Evolutionary conservation across 768 basidiomycete species (phyloP).

Genomic region (Serendipita indica): DNA sequence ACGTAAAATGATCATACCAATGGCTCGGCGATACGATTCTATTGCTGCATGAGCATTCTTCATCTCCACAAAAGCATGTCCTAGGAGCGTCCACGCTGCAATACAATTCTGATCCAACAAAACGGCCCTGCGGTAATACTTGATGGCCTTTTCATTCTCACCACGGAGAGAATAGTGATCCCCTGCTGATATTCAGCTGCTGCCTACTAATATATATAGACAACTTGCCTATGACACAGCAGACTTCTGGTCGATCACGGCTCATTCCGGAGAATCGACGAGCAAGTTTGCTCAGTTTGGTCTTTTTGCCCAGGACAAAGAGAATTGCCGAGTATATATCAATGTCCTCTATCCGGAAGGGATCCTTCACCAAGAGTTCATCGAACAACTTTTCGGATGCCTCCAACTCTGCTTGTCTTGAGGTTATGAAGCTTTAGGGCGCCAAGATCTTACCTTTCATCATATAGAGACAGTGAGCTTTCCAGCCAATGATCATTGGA

Average conservation of each 20-base stretch:
- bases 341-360: slow-evolving; percentile 83
- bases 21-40: slow-evolving; percentile 89
- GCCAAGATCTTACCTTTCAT: not conserved
- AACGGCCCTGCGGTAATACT: slow-evolving; percentile 89
- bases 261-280: slow-evolving; percentile 82
- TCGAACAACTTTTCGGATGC: slow-evolving; percentile 78
- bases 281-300: slow-evolving; percentile 81
- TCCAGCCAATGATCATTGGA: slow-evolving; percentile 43
- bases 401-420: slow-evolving; percentile 55
- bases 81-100: slow-evolving; percentile 98
- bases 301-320: slow-evolving; percentile 80
- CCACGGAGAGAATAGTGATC: slow-evolving; percentile 89
- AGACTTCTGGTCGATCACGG: slow-evolving; percentile 89
- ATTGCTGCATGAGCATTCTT: slow-evolving; percentile 99
- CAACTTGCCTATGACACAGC: slow-evolving; percentile 76
- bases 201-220: slow-evolving; percentile 1
- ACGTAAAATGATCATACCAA: slow-evolving; percentile 47
- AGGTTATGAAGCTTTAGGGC: slow-evolving; percentile 20
- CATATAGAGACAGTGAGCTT: slow-evolving; percentile 4
- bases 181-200: slow-evolving; percentile 34
- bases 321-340: slow-evolving; percentile 95
- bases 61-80: slow-evolving; percentile 97
- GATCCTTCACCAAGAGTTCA: slow-evolving; percentile 62
- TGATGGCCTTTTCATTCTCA: slow-evolving; percentile 92
- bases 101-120: slow-evolving; percentile 89